Evolutionary conservation across 2,329 filamentous ascomycete species (phyloP).

Genomic region (Fusarium torreyae): DNA sequence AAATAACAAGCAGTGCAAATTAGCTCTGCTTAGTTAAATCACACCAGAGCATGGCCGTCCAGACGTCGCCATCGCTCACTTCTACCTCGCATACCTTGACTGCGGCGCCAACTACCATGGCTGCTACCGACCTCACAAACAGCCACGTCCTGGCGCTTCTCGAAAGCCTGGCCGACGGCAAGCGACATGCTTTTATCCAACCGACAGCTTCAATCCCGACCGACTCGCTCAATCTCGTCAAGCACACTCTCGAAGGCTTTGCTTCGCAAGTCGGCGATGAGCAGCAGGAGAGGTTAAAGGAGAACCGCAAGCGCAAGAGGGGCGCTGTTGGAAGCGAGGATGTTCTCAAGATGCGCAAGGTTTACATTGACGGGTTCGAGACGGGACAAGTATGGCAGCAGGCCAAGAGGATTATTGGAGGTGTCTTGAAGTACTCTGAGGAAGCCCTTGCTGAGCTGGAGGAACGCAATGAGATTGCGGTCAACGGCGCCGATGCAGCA

Average conservation of each 20-base stretch:
- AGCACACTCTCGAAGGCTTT: slow-evolving; percentile 83
- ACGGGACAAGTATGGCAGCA: slow-evolving; percentile 96
- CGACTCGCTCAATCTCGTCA: slow-evolving; percentile 81
- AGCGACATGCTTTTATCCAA: slow-evolving; percentile 83
- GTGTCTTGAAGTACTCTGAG: slow-evolving; percentile 66
- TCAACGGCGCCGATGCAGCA: slow-evolving; percentile 56
- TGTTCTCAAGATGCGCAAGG: slow-evolving; percentile 82
- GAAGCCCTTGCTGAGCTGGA: slow-evolving; percentile 65
- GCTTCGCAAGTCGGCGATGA: slow-evolving; percentile 80
- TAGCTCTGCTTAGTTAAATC: slow-evolving; percentile 29
- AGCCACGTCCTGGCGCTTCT: slow-evolving; percentile 67
- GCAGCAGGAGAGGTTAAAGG: slow-evolving; percentile 78
- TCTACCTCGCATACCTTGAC: slow-evolving; percentile 77
- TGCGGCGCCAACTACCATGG: slow-evolving; percentile 63
- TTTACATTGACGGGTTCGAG: slow-evolving; percentile 90
- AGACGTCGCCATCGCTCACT: slow-evolving; percentile 72
- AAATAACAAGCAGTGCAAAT: slow-evolving; percentile 24
- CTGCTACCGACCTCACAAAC: slow-evolving; percentile 53
- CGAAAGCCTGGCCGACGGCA: slow-evolving; percentile 69
- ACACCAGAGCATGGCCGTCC: slow-evolving; percentile 54
- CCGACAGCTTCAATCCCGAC: slow-evolving; percentile 77
- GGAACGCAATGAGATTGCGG: slow-evolving; percentile 63
- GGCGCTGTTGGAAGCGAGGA: slow-evolving; percentile 64
- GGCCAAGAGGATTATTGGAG: slow-evolving; percentile 82
- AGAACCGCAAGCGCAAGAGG: slow-evolving; percentile 84